A percentile compares a stretch with the other conserved stretches of the same genome.
Evolutionary conservation across 306 rosid genomes (phyloP).

Genomic region (Phaseolus lunatus): DNA sequence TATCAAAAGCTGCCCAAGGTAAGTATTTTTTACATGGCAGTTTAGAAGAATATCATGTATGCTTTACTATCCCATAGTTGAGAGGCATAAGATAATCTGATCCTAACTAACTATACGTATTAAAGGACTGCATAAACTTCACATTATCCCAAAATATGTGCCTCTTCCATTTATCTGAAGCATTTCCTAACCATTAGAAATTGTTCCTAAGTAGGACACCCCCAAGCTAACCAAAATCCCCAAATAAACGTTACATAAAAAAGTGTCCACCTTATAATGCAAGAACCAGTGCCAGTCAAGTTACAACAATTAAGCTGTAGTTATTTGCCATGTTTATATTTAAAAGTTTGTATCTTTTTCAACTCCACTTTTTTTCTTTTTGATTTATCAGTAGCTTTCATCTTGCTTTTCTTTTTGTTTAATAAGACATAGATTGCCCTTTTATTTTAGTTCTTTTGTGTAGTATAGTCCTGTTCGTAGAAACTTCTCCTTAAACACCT

Average conservation of each 20-base stretch:
- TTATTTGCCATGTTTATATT: constrained; percentile 20
- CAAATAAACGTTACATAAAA: constrained; percentile 1
- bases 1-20: constrained; percentile 20
- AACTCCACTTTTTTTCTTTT: not conserved
- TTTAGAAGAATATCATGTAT: constrained; percentile 25
- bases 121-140: constrained; percentile 11
- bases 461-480: too few relatives aligned
- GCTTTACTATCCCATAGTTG: constrained; percentile 16
- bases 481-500: too few relatives aligned
- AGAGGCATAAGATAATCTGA: constrained; percentile 22
- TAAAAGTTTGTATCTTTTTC: constrained; percentile 14
- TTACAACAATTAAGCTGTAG: not conserved
- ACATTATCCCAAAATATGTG: not conserved
- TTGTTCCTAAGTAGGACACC: constrained; percentile 25
- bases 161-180: constrained; percentile 13
- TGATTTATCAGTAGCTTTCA: not conserved
- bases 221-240: constrained; percentile 13
- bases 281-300: not conserved
- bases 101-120: constrained; percentile 16
- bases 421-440: not conserved
- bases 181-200: constrained; percentile 29
- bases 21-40: constrained; percentile 13
- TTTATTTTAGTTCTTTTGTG: constrained; percentile 18
- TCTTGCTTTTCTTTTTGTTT: not conserved
- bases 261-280: constrained; percentile 18